Conservation (phyloP, 176 grass and related monocot genomes). For the Melocanna baccifera region DNA sequence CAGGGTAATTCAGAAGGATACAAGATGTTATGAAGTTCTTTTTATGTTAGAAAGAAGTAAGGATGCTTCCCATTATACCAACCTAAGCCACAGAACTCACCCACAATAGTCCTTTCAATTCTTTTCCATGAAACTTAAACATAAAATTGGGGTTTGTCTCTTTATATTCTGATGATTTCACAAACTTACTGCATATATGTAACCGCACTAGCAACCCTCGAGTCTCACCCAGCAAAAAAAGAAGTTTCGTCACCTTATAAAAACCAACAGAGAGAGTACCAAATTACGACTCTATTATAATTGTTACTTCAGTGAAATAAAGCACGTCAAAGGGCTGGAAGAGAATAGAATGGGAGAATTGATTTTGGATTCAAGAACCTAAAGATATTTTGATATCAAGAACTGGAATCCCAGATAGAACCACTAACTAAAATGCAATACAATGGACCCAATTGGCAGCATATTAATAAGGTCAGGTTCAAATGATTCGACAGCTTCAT, state of each 20-base stretch:
- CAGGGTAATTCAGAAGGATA: background rate
- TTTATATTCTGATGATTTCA: conserved; percentile 6
- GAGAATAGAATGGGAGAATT: background rate
- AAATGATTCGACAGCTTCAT: background rate
- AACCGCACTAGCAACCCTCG: background rate
- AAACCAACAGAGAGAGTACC: background rate
- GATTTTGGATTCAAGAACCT: background rate
- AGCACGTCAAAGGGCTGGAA: background rate
- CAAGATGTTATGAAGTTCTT: conserved; percentile 8
- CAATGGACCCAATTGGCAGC: background rate
- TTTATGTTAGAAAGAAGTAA: background rate
- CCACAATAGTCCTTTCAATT: background rate
- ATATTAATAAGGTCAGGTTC: background rate
- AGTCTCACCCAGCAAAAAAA: background rate
- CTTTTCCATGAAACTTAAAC: background rate
- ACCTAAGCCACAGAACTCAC: background rate
- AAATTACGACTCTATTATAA: background rate
- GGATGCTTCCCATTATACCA: background rate
- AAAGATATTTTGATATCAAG: background rate
- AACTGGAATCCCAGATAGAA: background rate
- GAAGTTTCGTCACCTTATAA: background rate
- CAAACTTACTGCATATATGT: background rate
- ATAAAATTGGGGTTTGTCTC: background rate
- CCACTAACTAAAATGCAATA: background rate
- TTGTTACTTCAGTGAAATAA: background rate